Base-by-base conservation (phyloP, 768 basidiomycete genomes). In the Porphyrellus cyaneotinctus region DNA sequence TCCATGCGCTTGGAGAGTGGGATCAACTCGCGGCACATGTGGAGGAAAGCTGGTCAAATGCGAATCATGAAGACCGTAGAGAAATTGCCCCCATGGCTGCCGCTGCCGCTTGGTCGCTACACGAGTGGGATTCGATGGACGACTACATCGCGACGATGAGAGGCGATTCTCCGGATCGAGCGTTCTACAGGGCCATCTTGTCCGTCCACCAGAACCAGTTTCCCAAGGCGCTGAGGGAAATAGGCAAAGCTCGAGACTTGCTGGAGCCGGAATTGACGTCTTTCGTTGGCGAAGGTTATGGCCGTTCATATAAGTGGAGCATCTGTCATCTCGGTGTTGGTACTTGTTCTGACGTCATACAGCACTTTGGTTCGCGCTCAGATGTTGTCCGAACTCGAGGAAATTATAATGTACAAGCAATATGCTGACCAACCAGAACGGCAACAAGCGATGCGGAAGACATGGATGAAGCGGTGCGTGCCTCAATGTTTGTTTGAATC, bases 81-180 rank as follows among this genome's bases (percentile, higher is more conserved):
- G 87, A 90, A 70, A 97, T 98, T 58, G 94, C 97, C 0, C 95
- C 97, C 0, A 87, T 99, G 77, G 97, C 95, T 0, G 91, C 97
- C 1, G 95, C 95, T 0, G 95, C 97, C 1, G 91, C 94, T 2
- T 99, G 97, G 95, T 92, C 92, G 2, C 72, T 97, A 51, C 86
- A 88, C 58, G 95, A 97, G 61, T 99, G 97, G 97, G 94, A 97
- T 61, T 80, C 86, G 4, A 99, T 99, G 97, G 97, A 98, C 41
- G 86, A 93, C 60, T 98, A 97, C 67, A 95, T 99, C 50, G 78
- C 81, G 6, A 89, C 88, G 3, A 95, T 99, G 91, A 91, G 90
- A 66, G 71, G 77, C 23, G 95, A 97, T 65, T 94, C 95, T 4
- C 83, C 94, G 0, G 97, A 99, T 69, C 81, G 93, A 24, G 88